phyloP scores from a whole-genome alignment of 164 flowering plant species.

The Paratinospora sagittata region DNA sequence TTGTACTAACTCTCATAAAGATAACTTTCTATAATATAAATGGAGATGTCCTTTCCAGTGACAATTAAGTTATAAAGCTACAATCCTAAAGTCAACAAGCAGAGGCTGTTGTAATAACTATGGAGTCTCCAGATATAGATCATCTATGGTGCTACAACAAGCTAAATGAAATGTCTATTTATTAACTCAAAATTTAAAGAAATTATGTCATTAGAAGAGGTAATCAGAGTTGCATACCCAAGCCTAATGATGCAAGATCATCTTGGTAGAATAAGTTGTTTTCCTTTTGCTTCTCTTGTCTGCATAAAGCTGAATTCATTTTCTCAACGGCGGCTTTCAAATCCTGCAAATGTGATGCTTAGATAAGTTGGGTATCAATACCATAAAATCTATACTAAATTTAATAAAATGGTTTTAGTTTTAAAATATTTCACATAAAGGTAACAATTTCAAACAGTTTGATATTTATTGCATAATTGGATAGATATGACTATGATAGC shows the following conservation, averaged over 20 bases:
- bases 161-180: neutral
- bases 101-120: neutral
- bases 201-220: neutral
- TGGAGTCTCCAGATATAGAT: neutral
- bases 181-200: neutral
- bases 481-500: neutral
- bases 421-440: neutral
- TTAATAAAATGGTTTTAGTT: neutral
- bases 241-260: conserved; percentile 47
- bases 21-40: neutral
- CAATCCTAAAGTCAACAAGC: neutral
- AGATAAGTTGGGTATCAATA: neutral
- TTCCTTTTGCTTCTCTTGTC: conserved; percentile 26
- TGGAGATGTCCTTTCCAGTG: neutral
- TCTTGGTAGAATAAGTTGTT: conserved; percentile 41
- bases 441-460: neutral
- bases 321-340: conserved; percentile 56
- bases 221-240: conserved; percentile 41
- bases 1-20: neutral
- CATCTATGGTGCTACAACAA: neutral
- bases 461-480: neutral
- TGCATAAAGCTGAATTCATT: conserved; percentile 41
- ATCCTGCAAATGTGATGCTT: conserved; percentile 59
- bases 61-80: neutral
- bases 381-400: neutral